Evolutionary conservation across 257 asterid genomes (phyloP), one percentile per base, ranked within the genome.

Genomic region (Solanum arcanum): DNA sequence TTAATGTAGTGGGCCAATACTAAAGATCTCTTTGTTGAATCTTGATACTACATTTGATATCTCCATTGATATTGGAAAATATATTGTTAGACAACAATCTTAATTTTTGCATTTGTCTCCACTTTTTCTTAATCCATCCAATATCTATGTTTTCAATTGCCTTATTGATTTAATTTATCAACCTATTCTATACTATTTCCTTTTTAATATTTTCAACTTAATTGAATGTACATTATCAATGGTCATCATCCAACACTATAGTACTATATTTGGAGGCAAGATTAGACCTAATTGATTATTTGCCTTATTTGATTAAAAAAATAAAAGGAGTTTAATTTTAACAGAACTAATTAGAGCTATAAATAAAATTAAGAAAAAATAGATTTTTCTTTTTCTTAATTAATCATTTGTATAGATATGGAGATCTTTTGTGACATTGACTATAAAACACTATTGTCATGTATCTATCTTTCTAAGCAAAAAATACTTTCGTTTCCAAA

Each of bases 31-130:
- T 42, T 64, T 21, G 21, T 14, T 20, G 80, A 83, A 83, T 44
- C 12, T 46, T 15, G 41, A n/a, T 46, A 27, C 15, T 13, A 77
- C 84, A 86, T 85, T 88, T 89, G 90, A 76, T 80, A 89, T 88
- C 76, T 90, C 94, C 94, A 88, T 87, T 86, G 90, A 87, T 90
- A 86, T 56, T 87, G 94, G 93, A 90, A 86, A 64, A 78, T 49
- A 49, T 49, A 15, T 23, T 9, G 66, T 78, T 46, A 46, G 25
- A 78, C 23, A 52, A 52, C 60, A 52, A 52, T 6, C 84, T 77
- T 77, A 37, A 77, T 14, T 52, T 25, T 77, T 77, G 64, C 64
- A 13, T 78, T 20, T 60, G 64, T 46, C 64, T 25, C 84, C 60
- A 9, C 41, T 44, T 78, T 70, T 44, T 78, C 5, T 78, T 77